Percentiles rank a stretch among this genome's conserved stretches.
Evolutionary conservation across 2,329 filamentous ascomycete species (phyloP).

Genomic region (Gnomoniopsis sp.): DNA sequence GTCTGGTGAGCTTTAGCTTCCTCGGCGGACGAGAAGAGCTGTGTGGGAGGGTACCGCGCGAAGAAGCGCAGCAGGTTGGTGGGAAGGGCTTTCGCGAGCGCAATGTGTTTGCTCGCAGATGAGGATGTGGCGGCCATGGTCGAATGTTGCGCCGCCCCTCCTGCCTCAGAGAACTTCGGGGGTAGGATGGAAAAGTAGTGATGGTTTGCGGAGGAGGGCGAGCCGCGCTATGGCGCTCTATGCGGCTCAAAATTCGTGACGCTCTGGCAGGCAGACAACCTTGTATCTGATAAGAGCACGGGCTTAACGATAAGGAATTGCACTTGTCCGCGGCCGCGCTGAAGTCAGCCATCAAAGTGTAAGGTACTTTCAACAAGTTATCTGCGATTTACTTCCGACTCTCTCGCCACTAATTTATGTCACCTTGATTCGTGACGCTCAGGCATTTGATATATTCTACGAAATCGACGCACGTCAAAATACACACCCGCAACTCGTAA

Average conservation of each 20-base stretch:
- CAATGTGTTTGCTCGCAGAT: conserved; percentile 36
- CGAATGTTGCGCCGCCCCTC: conserved; percentile 15
- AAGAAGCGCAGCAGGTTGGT: conserved; percentile 81
- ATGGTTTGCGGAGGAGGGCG: not conserved
- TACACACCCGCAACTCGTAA: not conserved
- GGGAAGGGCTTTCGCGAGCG: conserved; percentile 71
- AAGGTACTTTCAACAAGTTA: not conserved
- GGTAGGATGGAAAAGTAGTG: conserved; percentile 4
- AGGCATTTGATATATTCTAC: not conserved
- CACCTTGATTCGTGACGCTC: not conserved
- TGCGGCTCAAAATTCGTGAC: conserved; percentile 12
- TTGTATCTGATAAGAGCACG: not conserved
- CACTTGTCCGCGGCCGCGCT: not conserved
- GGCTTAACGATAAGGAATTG: not conserved
- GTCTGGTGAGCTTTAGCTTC: conserved; percentile 34
- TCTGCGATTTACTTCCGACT: not conserved
- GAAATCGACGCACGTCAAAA: too few relatives aligned
- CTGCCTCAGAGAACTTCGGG: conserved; percentile 18
- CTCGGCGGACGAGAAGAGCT: conserved; percentile 46
- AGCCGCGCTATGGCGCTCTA: not conserved
- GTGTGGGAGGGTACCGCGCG: conserved; percentile 76
- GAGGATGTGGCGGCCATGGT: conserved; percentile 20
- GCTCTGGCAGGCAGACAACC: conserved; percentile 12
- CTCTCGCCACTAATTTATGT: not conserved
- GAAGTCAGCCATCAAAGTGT: not conserved